Evolutionary conservation across 2,329 filamentous ascomycete species (phyloP), one percentile per base, ranked within the genome.

Genomic region (Teratosphaeria gauchensis): DNA sequence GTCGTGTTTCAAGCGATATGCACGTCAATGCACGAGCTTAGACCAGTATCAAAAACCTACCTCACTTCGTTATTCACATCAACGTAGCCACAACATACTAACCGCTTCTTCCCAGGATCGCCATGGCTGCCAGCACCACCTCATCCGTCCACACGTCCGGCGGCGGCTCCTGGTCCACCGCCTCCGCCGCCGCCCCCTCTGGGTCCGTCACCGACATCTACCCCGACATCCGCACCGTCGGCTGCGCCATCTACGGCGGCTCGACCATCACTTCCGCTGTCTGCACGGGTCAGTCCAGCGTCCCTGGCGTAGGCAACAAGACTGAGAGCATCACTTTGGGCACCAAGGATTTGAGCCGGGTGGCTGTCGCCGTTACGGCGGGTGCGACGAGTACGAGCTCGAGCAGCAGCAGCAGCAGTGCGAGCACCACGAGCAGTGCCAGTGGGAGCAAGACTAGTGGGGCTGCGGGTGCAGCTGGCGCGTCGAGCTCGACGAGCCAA

Each of bases 251-350:
- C 19, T 56, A 59, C 19, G 68, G 68, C 14, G 68, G 31, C 62
- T 63, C 38, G 58, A 16, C 16, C 19, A 54, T 57, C n/a, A 61
- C 56, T 31, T 46, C 53, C 28, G 59, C 59, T 16, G 48, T 56
- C 30, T 61, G 59, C 54, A 61, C 59, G 4, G 59, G 57, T n/a
- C 8, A 35, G 9, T 59, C 57, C n/a, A 28, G 28, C 12, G 31
- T 60, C n/a, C 52, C 58, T 65, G 65, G 65, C 4, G 54, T 68
- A 9, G 68, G 68, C 14, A 58, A 65, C 28, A 62, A 62, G n/a
- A 63, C 59, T n/a, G 62, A 62, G n/a, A 69, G 65, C 16, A 65
- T 64, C 9, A 67, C 66, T 2, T 61, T 71, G n/a, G 65, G 67
- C 24, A 60, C 57, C 7, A 67, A 59, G 11, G 62, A 69, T 57